Evolutionary conservation across 2,329 filamentous ascomycete species (phyloP), one percentile per base, ranked within the genome.

Genomic region (Epichloe festucae): DNA sequence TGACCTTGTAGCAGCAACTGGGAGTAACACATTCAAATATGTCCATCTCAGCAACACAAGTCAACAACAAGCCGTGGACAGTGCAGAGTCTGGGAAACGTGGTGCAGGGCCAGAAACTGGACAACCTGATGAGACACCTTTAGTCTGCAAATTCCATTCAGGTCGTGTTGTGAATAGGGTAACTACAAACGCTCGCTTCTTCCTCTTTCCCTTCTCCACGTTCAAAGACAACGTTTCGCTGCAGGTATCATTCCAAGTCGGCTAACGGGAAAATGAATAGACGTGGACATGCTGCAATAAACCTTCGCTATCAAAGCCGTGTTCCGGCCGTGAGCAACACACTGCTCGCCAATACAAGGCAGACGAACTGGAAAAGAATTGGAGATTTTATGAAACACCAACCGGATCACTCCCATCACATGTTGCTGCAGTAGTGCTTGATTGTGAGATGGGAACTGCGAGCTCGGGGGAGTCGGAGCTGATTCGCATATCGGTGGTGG

Each of bases 391-490:
- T 35, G 23, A 50, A 17, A 65, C 63, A 0, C 17, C 34, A 1
- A 27, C 35, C 11, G 40, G 43, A 6, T 11, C 47, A 2, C 38
- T 41, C 3, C 23, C 36, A 6, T 43, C 27, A 15, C 54, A 48
- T 14, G 54, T 56, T 15, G 53, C 40, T 44, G 65, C 59, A 2
- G 69, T 79, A 3, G 73, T 70, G 0, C 62, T 81, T 3, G 76
- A 79, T 54, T 79, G 77, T 55, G 76, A 80, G 55, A 79, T 79
- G 74, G 76, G 76, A 15, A 69, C 65, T 0, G 63, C 71, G 2
- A 56, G 57, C 8, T 63, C 62, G 5, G 69, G 72, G 71, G 73
- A 79, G 10, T 60, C 63, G 0, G 75, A 79, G 54, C 62, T 80
- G 7, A 76, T 81, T 52, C 74, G 76, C 3, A 42, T 81, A 1